Evolutionary conservation across 192 early-diverging fungal species (phyloP).

Genomic region (Coemansia sp.): DNA sequence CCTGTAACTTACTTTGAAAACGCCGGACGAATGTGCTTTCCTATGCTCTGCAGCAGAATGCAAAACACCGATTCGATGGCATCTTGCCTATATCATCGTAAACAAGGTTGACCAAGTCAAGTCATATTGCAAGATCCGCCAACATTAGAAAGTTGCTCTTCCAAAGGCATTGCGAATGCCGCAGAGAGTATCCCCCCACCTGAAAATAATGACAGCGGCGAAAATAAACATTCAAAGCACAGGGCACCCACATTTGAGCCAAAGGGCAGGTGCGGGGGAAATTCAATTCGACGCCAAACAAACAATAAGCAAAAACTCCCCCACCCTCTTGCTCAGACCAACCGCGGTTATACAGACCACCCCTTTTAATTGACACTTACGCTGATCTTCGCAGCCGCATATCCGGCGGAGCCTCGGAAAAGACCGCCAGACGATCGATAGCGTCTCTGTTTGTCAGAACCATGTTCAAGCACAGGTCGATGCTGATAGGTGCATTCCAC

Average conservation of each 20-base stretch:
- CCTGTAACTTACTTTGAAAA: constrained; percentile 23
- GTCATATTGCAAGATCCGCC: neutral
- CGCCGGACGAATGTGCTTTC: constrained; percentile 52
- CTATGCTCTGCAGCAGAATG: constrained; percentile 72
- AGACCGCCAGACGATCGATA: constrained; percentile 61
- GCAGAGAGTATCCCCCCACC: too few species aligned
- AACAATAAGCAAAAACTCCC: too few species aligned
- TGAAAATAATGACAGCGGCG: too few species aligned
- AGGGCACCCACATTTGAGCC: too few species aligned
- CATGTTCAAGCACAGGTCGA: constrained; percentile 86
- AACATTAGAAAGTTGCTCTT: neutral
- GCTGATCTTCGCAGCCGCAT: constrained; percentile 61
- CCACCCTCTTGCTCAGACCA: too few species aligned
- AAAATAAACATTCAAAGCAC: too few species aligned
- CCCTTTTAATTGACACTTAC: constrained; percentile 42
- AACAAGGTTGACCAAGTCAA: too few species aligned
- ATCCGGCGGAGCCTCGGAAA: constrained; percentile 62
- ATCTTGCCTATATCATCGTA: constrained; percentile 56
- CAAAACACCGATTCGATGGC: constrained; percentile 78
- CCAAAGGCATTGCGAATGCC: too few species aligned
- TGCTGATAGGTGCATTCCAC: constrained; percentile 38
- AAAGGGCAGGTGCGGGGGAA: too few species aligned
- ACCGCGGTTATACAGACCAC: too few species aligned
- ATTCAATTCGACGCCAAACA: too few species aligned
- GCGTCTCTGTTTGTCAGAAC: constrained; percentile 89